A percentile compares a stretch with the other conserved stretches of the same genome.
Conservation (phyloP, 768 basidiomycete species). For the Xerocomus brunneocitrinus region DNA sequence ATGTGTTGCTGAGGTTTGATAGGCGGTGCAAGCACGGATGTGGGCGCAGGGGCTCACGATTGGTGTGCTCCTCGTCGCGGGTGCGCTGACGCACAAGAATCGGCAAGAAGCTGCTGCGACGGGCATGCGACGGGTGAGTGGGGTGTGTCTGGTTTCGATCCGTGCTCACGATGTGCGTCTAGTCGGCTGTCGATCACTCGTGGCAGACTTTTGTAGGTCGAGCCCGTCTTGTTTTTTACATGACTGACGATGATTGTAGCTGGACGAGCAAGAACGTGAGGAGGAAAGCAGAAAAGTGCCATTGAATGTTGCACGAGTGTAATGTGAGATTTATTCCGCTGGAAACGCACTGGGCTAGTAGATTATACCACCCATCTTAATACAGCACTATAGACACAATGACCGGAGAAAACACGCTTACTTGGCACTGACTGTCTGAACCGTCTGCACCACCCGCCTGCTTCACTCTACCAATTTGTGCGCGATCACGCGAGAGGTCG, state of each 20-base stretch:
- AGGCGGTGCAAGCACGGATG: constrained; percentile 82
- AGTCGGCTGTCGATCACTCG: background rate
- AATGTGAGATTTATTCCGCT: background rate
- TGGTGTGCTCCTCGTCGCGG: constrained; percentile 66
- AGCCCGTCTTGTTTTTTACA: background rate
- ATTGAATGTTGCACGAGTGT: background rate
- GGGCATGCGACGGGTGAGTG: background rate
- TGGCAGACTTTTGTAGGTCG: too few relatives aligned
- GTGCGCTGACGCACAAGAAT: constrained; percentile 54
- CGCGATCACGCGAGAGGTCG: too few relatives aligned
- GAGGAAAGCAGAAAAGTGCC: background rate
- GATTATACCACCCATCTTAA: too few relatives aligned
- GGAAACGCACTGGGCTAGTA: too few relatives aligned
- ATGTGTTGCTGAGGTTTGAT: constrained; percentile 25
- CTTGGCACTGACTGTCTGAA: too few relatives aligned
- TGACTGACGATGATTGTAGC: background rate
- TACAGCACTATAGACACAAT: too few relatives aligned
- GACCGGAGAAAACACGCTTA: too few relatives aligned
- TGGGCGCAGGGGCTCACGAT: constrained; percentile 84
- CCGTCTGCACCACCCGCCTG: too few relatives aligned
- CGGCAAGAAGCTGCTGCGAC: constrained; percentile 22
- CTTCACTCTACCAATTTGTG: too few relatives aligned
- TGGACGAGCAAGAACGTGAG: background rate
- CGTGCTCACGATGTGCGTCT: background rate
- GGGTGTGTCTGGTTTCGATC: background rate